Base-by-base conservation (phyloP, 169 alveolate genomes). In the Neospora caninum region DNA sequence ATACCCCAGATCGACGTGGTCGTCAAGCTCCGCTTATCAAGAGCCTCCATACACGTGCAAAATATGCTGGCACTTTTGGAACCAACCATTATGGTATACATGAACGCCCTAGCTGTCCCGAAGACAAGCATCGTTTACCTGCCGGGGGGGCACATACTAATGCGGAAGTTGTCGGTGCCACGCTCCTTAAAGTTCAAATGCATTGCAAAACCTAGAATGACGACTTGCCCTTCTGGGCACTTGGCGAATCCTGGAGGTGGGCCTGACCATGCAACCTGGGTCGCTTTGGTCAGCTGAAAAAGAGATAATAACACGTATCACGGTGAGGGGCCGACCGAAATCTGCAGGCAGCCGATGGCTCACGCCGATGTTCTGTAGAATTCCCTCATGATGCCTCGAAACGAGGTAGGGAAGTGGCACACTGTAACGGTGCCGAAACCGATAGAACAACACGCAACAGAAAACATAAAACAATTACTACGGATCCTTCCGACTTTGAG, bases 181-280 rank as follows among this genome's bases (percentile, higher is more conserved):
- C 25, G n/a, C 9, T 82, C 89, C 69, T 22, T 39, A 49, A 82
- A 82, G 80, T 93, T 95, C 58, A 92, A 93, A 45, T 73, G 94
- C 41, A 41, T 39, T 4, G 94, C 94, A 43, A 92, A 92, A 54
- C 94, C 94, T 22, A 80, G 42, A 22, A 92, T 49, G 53, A 92
- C 73, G 20, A 73, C 58, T 38, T 80, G 80, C 53, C 91, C 91
- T 92, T 34, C 45, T 10, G 94, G 94, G 64, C 94, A 92, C 38
- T 67, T 80, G 22, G 88, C 94, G 49, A 92, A 92, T 0, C 94
- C 94, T 7, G 94, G 94, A 25, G 94, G 84, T 34, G 94, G 92
- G 34, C 94, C 94, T 13, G 94, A 82, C 91, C 92, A 92, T 18
- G 88, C 83, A 0, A 92, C 88, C 45, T 42, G 43, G 18, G 92